Evolutionary conservation across 108 stramenopile species (phyloP), one percentile per base, ranked within the genome.

Genomic region (Cyclotella choctawhatcheeana): DNA sequence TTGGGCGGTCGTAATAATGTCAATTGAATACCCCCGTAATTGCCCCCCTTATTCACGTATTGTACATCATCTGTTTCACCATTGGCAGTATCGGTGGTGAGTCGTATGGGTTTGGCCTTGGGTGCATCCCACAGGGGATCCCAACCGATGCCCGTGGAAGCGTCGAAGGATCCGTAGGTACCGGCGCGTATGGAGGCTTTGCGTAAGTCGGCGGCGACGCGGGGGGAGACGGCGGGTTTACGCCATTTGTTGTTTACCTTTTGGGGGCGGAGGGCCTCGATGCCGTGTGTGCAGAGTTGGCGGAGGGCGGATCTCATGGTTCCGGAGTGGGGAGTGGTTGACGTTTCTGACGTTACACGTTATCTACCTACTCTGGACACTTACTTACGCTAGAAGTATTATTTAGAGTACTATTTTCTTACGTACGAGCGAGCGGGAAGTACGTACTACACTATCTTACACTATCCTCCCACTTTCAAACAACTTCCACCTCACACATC

Each of bases 91-190:
- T n/a, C n/a, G n/a, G n/a, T n/a, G n/a, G n/a, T n/a, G n/a, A n/a
- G n/a, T n/a, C 31, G 14, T 16, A 44, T 26, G 29, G 37, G 76
- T 45, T 78, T 80, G 18, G 59, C 50, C 17, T 62, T 76, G 25
- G 85, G 71, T 43, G 80, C 67, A 62, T 48, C 93, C 93, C 93
- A 94, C 8, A 33, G 12, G 14, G 86, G 88, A 76, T 94, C 90
- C 93, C 93, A 94, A 1, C 93, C 93, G 5, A 67, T 33, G 32
- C 88, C 88, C 1, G 87, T 87, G 10, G 55, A 43, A 0, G 71
- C 27, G 61, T 88, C 83, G 55, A 94, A 94, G 43, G 62, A 59
- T 10, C 93, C 93, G 50, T 88, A 94, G 27, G 90, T 90, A 21
- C 90, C 90, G 16, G 76, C 53, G 22, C 69, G 64, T 16, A 94